Evolutionary conservation across 2,329 filamentous ascomycete genomes (phyloP).

Genomic region (Neophaeococcomyces aloes): DNA sequence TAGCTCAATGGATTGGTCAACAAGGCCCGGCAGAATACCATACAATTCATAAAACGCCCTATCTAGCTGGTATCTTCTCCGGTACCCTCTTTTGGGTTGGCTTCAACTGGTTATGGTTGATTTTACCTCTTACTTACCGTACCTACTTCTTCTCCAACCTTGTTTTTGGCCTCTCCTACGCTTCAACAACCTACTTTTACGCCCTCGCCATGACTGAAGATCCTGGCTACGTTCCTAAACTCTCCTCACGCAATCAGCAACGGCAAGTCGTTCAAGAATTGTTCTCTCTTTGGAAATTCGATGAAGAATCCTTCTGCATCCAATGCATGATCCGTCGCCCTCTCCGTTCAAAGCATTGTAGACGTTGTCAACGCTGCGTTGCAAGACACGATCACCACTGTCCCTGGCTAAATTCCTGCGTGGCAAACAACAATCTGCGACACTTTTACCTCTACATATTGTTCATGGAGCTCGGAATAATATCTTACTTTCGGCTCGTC

Average conservation of each 20-base stretch:
- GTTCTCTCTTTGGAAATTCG: constrained; percentile 74
- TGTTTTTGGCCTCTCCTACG: constrained; percentile 55
- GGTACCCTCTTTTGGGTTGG: constrained; percentile 73
- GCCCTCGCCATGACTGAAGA: constrained; percentile 74
- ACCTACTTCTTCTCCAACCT: constrained; percentile 66
- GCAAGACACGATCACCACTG: constrained; percentile 97
- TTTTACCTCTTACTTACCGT: constrained; percentile 62
- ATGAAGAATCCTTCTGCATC: constrained; percentile 88
- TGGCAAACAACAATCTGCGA: constrained; percentile 89
- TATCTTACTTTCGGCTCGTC: constrained; percentile 59
- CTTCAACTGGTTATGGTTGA: constrained; percentile 60
- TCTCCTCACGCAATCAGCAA: constrained; percentile 79
- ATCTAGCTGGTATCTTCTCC: constrained; percentile 86
- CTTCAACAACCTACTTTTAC: constrained; percentile 75
- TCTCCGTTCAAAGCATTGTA: constrained; percentile 90
- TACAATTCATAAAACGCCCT: constrained; percentile 86
- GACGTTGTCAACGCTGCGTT: constrained; percentile 80
- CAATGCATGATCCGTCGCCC: constrained; percentile 90
- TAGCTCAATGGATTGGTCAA: constrained; percentile 64
- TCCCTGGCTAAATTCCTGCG: constrained; percentile 94
- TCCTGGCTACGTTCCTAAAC: constrained; percentile 85
- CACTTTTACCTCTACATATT: constrained; percentile 90
- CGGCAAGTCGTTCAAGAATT: constrained; percentile 82
- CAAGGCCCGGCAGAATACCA: constrained; percentile 84
- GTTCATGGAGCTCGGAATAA: constrained; percentile 62